These are phyloP conservation scores for Lasiosphaeriaceae sp. DNA, from an alignment of 495 filamentous ascomycete genomes.

Conservation along the genomic window DNA sequence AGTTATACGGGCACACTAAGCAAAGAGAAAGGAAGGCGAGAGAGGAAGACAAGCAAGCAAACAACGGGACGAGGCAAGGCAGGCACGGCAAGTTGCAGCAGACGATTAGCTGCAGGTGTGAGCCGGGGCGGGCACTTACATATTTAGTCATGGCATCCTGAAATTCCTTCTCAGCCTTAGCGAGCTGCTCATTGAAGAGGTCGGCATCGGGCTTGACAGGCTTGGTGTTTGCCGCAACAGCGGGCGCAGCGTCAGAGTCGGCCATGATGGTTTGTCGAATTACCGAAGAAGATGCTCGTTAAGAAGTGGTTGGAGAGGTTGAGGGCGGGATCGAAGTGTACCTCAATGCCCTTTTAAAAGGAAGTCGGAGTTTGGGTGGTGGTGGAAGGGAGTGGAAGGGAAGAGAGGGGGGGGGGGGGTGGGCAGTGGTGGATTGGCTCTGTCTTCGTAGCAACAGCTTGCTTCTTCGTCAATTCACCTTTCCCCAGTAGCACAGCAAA, in stretches of 20 bases:
- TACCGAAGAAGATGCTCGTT: background rate
- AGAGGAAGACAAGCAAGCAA: background rate
- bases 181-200: constrained; percentile 65
- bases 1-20: background rate
- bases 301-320: background rate
- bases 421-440: background rate
- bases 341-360: background rate
- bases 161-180: constrained; percentile 79
- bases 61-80: background rate
- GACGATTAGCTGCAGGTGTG: background rate
- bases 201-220: constrained; percentile 71
- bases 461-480: background rate
- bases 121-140: constrained; percentile 53
- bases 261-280: constrained; percentile 32
- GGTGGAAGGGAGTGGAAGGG: background rate
- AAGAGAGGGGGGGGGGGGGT: background rate
- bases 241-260: constrained; percentile 39
- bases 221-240: constrained; percentile 51
- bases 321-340: constrained; percentile 4
- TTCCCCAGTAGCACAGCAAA: background rate
- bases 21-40: background rate
- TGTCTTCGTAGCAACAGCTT: background rate
- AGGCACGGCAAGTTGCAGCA: constrained; percentile 6
- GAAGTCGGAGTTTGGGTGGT: background rate
- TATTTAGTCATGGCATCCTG: constrained; percentile 65